Evolutionary conservation across 2,329 filamentous ascomycete genomes (phyloP), one percentile per base, ranked within the genome.

Genomic region (Coniochaeta pulveracea): DNA sequence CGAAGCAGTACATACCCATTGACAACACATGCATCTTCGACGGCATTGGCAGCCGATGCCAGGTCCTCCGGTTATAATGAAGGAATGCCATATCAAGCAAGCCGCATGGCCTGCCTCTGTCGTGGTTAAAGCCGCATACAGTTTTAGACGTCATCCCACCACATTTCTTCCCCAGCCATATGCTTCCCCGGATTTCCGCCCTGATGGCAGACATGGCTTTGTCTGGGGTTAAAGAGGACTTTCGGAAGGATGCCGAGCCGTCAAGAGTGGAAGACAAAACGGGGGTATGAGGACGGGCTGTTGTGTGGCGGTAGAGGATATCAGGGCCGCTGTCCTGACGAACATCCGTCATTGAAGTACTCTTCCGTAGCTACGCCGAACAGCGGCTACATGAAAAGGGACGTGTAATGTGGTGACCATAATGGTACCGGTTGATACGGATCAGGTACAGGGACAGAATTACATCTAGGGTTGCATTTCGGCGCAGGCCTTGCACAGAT

Each of bases 1-100:
- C 78, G 10, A 76, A 75, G 48, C 78, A 83, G 58, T 83, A 82
- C 55, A 64, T 81, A 26, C 76, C 78, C 16, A 71, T 80, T 41
- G 76, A 82, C 45, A 80, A 81, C 52, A 78, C 73, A 11, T 80
- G 77, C 49, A 64, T 83, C 40, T 81, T 78, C 45, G 77, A 82
- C 59, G 78, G 77, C 15, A 76, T 82, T 41, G 61, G 58, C 38
- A 77, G 73, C 53, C 69, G 71, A 40, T 72, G 67, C 44, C 69
- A 76, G 50, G 63, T 75, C 34, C 54, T 76, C 44, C 63, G 64
- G 39, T 52, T 77, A 43, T 75, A 51, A 54, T 32, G n/a, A n/a
- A n/a, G n/a, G n/a, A n/a, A n/a, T n/a, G n/a, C n/a, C n/a, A n/a
- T n/a, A n/a, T n/a, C n/a, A n/a, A n/a, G n/a, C n/a, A n/a, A n/a